Evolutionary conservation across 1,139 yeast species (phyloP).

Genomic region (Hansenula anomala): DNA sequence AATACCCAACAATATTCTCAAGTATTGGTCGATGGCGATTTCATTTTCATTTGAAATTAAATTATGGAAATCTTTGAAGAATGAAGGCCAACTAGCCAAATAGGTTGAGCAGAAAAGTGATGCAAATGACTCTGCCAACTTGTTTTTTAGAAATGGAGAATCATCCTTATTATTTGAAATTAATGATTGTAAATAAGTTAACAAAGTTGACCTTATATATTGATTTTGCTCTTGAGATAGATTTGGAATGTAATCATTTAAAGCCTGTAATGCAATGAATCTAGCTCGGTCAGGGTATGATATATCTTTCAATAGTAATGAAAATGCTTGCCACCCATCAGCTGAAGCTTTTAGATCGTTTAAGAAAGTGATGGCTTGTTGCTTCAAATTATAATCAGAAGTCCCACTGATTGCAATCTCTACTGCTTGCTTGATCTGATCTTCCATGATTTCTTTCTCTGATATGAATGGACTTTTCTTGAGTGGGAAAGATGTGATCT

Average conservation of each 20-base stretch:
- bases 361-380: conserved; percentile 81
- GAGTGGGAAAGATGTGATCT: too few species aligned
- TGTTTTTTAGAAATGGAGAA: conserved; percentile 68
- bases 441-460: conserved; percentile 47
- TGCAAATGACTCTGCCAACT: conserved; percentile 70
- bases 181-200: conserved; percentile 35
- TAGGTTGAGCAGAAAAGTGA: conserved; percentile 67
- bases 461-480: background rate
- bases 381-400: conserved; percentile 63
- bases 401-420: conserved; percentile 79
- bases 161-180: conserved; percentile 35
- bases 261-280: conserved; percentile 73
- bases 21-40: conserved; percentile 68
- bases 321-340: conserved; percentile 77
- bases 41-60: conserved; percentile 33
- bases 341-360: conserved; percentile 69
- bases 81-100: conserved; percentile 53
- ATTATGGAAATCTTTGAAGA: conserved; percentile 60
- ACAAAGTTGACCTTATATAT: conserved; percentile 35
- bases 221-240: conserved; percentile 36
- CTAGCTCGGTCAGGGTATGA: conserved; percentile 49
- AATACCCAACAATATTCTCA: conserved; percentile 67
- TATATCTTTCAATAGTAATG: conserved; percentile 49
- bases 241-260: conserved; percentile 57
- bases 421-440: conserved; percentile 91